Evolutionary conservation across 768 basidiomycete species (phyloP), one percentile per base, ranked within the genome.

Genomic region (Termitomyces sp.): DNA sequence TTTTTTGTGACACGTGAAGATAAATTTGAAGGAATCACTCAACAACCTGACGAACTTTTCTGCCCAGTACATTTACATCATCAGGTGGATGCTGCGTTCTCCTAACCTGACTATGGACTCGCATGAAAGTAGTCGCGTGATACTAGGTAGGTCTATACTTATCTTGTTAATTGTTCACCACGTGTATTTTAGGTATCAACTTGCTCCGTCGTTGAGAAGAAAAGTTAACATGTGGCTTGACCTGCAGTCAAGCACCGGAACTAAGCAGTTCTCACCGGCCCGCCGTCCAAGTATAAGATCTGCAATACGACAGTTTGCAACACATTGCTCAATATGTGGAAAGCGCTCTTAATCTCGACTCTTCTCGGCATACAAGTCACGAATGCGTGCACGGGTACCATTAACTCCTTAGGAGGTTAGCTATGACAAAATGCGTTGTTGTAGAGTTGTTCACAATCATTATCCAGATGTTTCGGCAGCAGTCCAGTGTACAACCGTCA

Each of bases 401-500:
- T 86, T 63, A 75, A 76, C 18, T 83, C 83, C 0, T 66, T 85
- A 57, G 58, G 58, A 55, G 84, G 70, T 70, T 58, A 44, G 58
- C 65, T 59, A 52, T 55, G 58, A 6, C 22, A 63, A 64, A 57
- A 57, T 13, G 46, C 34, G 20, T 22, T 22, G n/a, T 49, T 16
- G 44, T 16, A 49, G 2, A 41, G 2, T 34, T 49, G 13, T 24
- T 54, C 20, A 62, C 47, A 20, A 33, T 24, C 36, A 31, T 49
- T 12, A 27, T 49, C n/a, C 34, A 76, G 74, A 86, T 62, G 80
- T 86, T 36, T 64, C 69, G 37, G 70, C 66, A 55, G 86, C 86
- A 20, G 77, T 81, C 33, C 61, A 73, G 61, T 88, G 87, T 67
- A 81, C 76, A 2, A 83, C 81, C 4, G 80, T 88, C 55, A 81